phyloP scores from a whole-genome alignment of 768 basidiomycete genomes.

The Boletus sensibilis region DNA sequence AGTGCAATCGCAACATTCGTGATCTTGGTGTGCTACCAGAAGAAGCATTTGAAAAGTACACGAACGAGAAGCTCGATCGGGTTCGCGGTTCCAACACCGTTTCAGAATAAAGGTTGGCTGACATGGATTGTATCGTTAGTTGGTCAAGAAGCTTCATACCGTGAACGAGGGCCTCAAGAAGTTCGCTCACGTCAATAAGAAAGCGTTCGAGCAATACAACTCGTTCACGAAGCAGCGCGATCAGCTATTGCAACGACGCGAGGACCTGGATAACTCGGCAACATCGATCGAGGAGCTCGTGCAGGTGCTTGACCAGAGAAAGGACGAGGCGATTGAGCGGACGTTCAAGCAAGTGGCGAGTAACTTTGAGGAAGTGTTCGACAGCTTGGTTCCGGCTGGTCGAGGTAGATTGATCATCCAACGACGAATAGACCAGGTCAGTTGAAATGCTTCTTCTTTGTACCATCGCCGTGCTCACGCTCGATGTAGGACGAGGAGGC shows the following conservation, averaged over 20 bases:
- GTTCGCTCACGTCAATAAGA: constrained; percentile 98
- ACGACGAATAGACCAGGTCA: constrained; percentile 79
- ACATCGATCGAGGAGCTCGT: constrained; percentile 90
- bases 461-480: background rate
- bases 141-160: constrained; percentile 88
- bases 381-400: constrained; percentile 92
- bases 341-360: constrained; percentile 98
- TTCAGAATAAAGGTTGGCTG: background rate
- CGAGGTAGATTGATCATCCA: constrained; percentile 91
- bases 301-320: constrained; percentile 90
- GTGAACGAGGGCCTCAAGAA: constrained; percentile 94
- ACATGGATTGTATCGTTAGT: constrained; percentile 42
- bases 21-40: constrained; percentile 96
- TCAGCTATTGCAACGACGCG: constrained; percentile 78
- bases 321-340: constrained; percentile 97
- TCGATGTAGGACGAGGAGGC: constrained; percentile 56
- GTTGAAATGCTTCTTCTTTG: background rate
- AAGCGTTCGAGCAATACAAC: constrained; percentile 97
- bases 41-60: constrained; percentile 96
- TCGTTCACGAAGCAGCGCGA: constrained; percentile 98
- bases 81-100: constrained; percentile 43
- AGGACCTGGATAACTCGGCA: constrained; percentile 89
- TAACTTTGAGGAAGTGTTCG: constrained; percentile 97
- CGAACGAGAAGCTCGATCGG: constrained; percentile 80
- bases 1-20: constrained; percentile 92